Evolutionary conservation across 1,284 basidiomycete genomes (phyloP).

Genomic region (Cerrena zonata): DNA sequence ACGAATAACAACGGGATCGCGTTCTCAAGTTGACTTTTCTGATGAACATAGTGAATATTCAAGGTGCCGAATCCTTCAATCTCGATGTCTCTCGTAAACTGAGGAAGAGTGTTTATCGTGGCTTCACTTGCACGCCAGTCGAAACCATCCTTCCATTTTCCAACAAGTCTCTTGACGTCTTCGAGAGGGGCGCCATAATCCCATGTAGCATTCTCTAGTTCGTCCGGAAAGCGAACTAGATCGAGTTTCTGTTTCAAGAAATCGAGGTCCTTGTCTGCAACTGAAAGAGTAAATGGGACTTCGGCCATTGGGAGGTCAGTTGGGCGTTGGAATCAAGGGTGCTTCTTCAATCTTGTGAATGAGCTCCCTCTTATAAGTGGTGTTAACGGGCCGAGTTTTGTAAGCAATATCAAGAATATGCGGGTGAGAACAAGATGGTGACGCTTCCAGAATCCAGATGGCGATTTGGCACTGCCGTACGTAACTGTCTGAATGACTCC

Average conservation of each 20-base stretch:
- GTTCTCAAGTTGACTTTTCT: slow-evolving; percentile 26
- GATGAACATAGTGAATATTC: slow-evolving; percentile 41
- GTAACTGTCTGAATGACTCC: too few relatives aligned
- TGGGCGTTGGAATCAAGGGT: too few relatives aligned
- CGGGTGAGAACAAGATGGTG: too few relatives aligned
- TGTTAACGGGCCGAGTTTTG: too few relatives aligned
- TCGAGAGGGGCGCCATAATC: slow-evolving; percentile 33
- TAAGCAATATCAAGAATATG: too few relatives aligned
- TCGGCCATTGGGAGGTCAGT: slow-evolving; percentile 18
- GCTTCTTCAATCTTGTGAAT: too few relatives aligned
- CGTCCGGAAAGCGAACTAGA: slow-evolving; percentile 33
- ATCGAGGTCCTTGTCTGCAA: slow-evolving; percentile 34
- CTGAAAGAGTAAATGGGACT: slow-evolving; percentile 36
- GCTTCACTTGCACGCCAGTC: slow-evolving; percentile 41
- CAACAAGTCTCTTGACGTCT: slow-evolving; percentile 24
- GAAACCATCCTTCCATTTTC: slow-evolving; percentile 36
- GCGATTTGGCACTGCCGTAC: too few relatives aligned
- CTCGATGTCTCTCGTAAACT: slow-evolving; percentile 38
- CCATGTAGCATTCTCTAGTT: slow-evolving; percentile 32
- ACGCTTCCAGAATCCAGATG: too few relatives aligned
- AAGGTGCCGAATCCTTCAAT: slow-evolving; percentile 33
- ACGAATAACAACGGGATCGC: slow-evolving; percentile 44
- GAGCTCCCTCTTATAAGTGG: too few relatives aligned
- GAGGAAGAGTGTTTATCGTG: slow-evolving; percentile 38
- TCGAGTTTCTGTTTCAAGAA: slow-evolving; percentile 37